phyloP scores from a whole-genome alignment of 2,329 filamentous ascomycete species.

The Mycogone perniciosa region DNA sequence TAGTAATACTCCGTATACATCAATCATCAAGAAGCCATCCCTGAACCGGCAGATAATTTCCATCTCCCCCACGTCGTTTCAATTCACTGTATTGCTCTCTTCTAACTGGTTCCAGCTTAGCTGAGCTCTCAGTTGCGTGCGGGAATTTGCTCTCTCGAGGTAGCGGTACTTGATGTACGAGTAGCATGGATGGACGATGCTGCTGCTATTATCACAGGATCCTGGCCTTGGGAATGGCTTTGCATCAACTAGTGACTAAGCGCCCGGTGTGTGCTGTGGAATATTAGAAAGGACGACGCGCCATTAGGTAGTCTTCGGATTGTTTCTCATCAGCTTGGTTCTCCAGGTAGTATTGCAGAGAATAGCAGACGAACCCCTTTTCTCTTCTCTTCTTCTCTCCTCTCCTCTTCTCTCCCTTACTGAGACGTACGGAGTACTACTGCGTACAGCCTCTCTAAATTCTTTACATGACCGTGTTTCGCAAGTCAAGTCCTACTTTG shows the following conservation, averaged over 20 bases:
- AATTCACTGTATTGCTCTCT: not conserved
- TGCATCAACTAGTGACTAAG: not conserved
- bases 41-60: conserved; percentile 9
- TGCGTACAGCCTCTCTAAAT: too few species aligned
- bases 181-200: not conserved
- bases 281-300: too few species aligned
- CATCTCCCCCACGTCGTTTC: conserved; percentile 1
- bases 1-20: not conserved
- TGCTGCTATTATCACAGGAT: not conserved
- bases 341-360: not conserved
- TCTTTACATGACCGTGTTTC: too few species aligned
- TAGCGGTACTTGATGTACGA: not conserved
- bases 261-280: too few species aligned
- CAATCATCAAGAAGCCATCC: not conserved
- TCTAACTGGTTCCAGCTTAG: not conserved
- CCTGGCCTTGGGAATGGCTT: not conserved
- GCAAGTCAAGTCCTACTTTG: too few species aligned
- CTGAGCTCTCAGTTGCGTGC: conserved; percentile 4
- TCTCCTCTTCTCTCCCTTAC: not conserved
- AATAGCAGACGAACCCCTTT: not conserved
- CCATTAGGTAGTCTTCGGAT: not conserved
- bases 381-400: not conserved
- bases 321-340: not conserved
- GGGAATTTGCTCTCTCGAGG: conserved; percentile 1
- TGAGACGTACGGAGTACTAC: not conserved